Base-by-base conservation (phyloP, 305 asterid genomes). In the Nicotiana rustica region DNA sequence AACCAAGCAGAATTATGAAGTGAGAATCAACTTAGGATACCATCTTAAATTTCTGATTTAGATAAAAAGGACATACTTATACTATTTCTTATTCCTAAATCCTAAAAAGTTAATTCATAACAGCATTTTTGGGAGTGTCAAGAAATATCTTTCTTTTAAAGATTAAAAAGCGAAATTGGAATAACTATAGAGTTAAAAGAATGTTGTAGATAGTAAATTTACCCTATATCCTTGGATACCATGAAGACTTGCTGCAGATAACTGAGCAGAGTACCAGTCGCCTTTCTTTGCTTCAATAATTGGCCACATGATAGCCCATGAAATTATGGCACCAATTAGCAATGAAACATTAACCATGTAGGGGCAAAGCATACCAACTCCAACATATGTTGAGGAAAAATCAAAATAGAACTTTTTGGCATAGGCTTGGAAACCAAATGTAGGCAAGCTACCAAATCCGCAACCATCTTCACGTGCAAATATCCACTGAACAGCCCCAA, bases 151-250 rank as follows among this genome's bases (percentile, higher is more conserved):
- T 33, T 33, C 36, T 33, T 33, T 33, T 33, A 33, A 33, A 33
- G 36, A 33, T 33, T 4, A 33, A 33, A 33, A 33, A 33, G 36
- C 36, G 36, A 76, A 47, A 44, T 8, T 9, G 38, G 62, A n/a
- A 76, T 0, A 14, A 29, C 10, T 35, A 69, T 31, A 33, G 25
- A 25, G 25, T 25, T 15, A 33, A 9, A 15, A 12, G 59, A 52
- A 52, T 49, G 73, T 13, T 4, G 36, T 33, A 33, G 36, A 33
- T 33, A 33, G 36, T 31, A 67, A 4, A 29, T 67, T 25, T 79
- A 80, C 84, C 80, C 84, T 59, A 59, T 82, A 82, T 21, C 84
- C 84, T 57, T 82, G 84, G 61, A 82, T 82, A n/a, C 84, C 84
- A 70, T 82, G 84, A 14, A 82, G 84, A 49, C 80, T 68, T 18